phyloP scores from a whole-genome alignment of 2,329 filamentous ascomycete species.

The Sclerotinia sclerotiorum region DNA sequence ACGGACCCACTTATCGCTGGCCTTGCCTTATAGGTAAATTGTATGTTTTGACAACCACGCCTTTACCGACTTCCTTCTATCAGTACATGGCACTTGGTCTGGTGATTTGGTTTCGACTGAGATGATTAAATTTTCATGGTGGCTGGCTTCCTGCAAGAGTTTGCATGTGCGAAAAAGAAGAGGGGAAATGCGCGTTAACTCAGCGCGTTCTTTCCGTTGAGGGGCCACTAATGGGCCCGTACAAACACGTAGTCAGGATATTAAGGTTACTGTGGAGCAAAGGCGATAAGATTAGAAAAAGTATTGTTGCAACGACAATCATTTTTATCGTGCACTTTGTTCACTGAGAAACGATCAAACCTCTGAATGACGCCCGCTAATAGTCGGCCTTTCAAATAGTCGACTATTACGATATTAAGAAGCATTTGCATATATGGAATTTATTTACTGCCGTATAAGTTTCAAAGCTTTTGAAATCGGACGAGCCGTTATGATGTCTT shows the following conservation, averaged over 20 bases:
- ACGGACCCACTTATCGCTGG: neutral
- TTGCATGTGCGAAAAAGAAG: neutral
- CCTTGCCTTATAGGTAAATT: neutral
- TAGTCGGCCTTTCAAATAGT: too few species aligned
- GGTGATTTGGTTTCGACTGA: neutral
- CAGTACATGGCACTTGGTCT: neutral
- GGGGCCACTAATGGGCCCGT: neutral
- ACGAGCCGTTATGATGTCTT: neutral
- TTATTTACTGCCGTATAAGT: neutral
- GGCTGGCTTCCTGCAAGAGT: conserved; percentile 2
- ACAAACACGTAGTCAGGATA: neutral
- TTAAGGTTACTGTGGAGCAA: neutral
- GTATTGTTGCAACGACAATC: too few species aligned
- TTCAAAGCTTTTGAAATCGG: neutral
- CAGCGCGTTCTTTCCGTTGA: too few species aligned
- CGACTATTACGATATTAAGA: neutral
- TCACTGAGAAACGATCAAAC: too few species aligned
- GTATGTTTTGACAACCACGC: neutral
- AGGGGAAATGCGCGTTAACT: neutral
- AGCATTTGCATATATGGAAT: neutral
- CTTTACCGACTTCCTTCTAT: neutral
- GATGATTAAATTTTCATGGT: too few species aligned
- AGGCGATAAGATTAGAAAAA: too few species aligned
- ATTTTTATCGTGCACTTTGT: too few species aligned
- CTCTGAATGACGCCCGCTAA: too few species aligned